Evolutionary conservation across 2,329 filamentous ascomycete species (phyloP).

Genomic region (Aspergillus latus): DNA sequence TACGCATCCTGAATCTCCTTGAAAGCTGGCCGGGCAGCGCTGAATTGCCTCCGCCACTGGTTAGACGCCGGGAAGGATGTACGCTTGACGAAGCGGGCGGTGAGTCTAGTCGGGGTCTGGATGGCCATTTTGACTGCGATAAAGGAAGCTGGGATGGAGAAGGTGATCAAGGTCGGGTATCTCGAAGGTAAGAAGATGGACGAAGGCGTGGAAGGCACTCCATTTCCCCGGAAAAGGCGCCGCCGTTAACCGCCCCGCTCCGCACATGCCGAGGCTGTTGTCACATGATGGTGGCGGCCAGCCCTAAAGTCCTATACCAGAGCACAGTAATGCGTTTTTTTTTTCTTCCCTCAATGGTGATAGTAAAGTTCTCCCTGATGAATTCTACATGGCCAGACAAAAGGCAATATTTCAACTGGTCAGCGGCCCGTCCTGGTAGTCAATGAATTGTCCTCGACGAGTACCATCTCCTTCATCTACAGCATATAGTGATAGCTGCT

Average conservation of each 20-base stretch:
- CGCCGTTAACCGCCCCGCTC: constrained; percentile 14
- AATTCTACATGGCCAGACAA: no score
- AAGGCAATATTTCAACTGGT: no score
- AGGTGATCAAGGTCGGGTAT: background rate
- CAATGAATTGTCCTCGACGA: no score
- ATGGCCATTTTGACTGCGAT: constrained; percentile 1
- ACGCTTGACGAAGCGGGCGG: constrained; percentile 28
- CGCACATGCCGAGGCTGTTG: constrained; percentile 10
- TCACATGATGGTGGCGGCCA: constrained; percentile 9
- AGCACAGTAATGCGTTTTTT: no score
- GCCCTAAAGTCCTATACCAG: background rate
- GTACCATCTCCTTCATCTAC: no score
- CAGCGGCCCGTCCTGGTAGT: no score
- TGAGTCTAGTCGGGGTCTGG: constrained; percentile 6
- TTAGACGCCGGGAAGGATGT: constrained; percentile 44
- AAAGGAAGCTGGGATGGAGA: background rate
- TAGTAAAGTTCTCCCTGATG: no score
- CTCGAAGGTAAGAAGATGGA: background rate
- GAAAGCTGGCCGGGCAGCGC: constrained; percentile 46
- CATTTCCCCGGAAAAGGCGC: constrained; percentile 12
- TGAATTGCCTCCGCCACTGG: constrained; percentile 54
- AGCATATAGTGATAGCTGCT: no score
- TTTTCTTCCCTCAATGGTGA: no score
- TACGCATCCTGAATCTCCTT: constrained; percentile 86
- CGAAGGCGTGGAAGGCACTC: background rate